phyloP scores from a whole-genome alignment of 2,329 filamentous ascomycete species.

The Pseudogymnoascus sp. region DNA sequence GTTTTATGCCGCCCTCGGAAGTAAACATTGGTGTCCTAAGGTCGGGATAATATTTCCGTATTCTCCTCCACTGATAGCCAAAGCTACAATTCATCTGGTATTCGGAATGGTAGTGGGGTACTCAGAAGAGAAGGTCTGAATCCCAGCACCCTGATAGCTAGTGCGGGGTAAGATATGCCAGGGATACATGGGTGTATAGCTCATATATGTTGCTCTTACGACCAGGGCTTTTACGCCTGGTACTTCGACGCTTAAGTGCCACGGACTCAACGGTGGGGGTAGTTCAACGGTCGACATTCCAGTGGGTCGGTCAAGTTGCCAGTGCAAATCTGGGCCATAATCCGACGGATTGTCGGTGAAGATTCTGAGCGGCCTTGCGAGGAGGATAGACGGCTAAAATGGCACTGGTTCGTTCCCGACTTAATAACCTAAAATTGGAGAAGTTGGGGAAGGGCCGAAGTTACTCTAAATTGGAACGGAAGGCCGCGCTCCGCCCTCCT shows the following conservation, averaged over 20 bases:
- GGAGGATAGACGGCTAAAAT: background rate
- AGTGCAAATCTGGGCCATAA: background rate
- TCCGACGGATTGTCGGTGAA: background rate
- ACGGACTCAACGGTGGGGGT: background rate
- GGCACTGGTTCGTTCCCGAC: background rate
- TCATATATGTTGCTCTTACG: background rate
- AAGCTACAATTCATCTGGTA: background rate
- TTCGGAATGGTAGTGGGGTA: background rate
- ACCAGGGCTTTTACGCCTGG: background rate
- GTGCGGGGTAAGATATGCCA: slow-evolving; percentile 1
- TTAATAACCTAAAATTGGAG: slow-evolving; percentile 1
- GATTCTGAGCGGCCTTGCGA: background rate
- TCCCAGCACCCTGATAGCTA: background rate
- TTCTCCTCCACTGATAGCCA: background rate
- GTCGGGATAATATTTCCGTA: background rate
- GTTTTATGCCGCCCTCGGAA: background rate
- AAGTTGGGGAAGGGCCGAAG: slow-evolving; percentile 6
- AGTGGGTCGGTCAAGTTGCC: background rate
- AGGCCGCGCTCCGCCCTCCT: background rate
- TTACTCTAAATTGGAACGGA: background rate
- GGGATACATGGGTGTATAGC: background rate
- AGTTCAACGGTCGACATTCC: background rate
- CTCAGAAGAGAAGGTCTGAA: too few species aligned
- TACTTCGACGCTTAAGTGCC: background rate
- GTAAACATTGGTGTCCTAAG: background rate